These are phyloP conservation scores for Candida pseudoviswanathii DNA, from an alignment of 1,139 yeast species.

Conservation along the genomic window DNA sequence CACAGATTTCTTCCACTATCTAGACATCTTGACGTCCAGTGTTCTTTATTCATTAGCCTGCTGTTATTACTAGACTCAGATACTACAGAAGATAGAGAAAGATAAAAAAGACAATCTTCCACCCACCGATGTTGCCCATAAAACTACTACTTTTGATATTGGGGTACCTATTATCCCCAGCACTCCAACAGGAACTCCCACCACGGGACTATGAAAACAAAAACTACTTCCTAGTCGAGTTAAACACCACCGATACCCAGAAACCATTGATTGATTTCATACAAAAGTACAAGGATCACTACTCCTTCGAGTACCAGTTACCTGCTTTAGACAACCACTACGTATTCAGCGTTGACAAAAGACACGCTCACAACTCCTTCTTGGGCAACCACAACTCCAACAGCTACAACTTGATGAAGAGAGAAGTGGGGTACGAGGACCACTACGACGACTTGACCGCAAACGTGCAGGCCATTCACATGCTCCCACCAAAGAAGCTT, in stretches of 20 bases:
- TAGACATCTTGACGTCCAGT: too few species aligned
- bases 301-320: slow-evolving; percentile 57
- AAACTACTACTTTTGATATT: slow-evolving; percentile 12
- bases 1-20: too few species aligned
- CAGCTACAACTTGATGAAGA: slow-evolving; percentile 26
- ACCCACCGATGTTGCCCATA: slow-evolving; percentile 13
- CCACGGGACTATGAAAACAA: slow-evolving; percentile 39
- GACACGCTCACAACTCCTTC: slow-evolving; percentile 32
- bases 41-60: too few species aligned
- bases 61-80: neutral
- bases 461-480: slow-evolving; percentile 45
- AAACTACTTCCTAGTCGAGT: slow-evolving; percentile 61
- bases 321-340: slow-evolving; percentile 60
- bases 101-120: neutral
- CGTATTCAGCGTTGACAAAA: slow-evolving; percentile 58
- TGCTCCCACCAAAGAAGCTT: slow-evolving; percentile 50
- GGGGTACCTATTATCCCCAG: slow-evolving; percentile 10
- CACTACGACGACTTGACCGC: slow-evolving; percentile 30
- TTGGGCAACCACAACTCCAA: slow-evolving; percentile 43
- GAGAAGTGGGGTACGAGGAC: slow-evolving; percentile 28
- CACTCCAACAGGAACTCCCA: slow-evolving; percentile 21
- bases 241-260: slow-evolving; percentile 35
- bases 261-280: slow-evolving; percentile 36
- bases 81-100: neutral
- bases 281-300: slow-evolving; percentile 33